These are phyloP conservation scores for Tricholoma saponaceum DNA, from an alignment of 768 basidiomycete species.

Conservation along the genomic window DNA sequence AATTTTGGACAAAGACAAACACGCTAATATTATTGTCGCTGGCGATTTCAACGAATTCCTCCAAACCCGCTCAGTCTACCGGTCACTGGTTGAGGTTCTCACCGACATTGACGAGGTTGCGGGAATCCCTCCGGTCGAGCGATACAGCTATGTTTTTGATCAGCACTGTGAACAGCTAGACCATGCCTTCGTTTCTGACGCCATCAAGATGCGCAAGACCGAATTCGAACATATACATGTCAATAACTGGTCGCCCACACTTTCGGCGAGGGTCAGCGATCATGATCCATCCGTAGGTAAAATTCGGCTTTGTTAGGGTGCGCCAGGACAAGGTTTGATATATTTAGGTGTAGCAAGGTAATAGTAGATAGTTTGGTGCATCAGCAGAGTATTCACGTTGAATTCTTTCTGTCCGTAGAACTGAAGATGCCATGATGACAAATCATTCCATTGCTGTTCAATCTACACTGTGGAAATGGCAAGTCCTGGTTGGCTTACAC, in stretches of 20 bases:
- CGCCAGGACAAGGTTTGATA: no score
- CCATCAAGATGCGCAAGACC: constrained; percentile 35
- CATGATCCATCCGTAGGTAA: constrained; percentile 58
- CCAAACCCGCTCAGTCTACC: constrained; percentile 49
- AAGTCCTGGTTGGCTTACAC: neutral
- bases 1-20: constrained; percentile 35
- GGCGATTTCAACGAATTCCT: constrained; percentile 64
- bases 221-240: constrained; percentile 58
- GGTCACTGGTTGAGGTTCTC: constrained; percentile 35
- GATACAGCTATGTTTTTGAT: constrained; percentile 61
- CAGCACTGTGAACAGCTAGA: constrained; percentile 58
- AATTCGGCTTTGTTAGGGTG: constrained; percentile 40
- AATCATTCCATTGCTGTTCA: no score
- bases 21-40: constrained; percentile 48
- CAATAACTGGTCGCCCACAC: constrained; percentile 49
- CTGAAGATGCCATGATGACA: no score
- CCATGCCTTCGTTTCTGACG: constrained; percentile 49
- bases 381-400: no score
- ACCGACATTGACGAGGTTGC: constrained; percentile 51
- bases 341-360: no score
- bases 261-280: constrained; percentile 44
- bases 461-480: neutral
- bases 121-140: constrained; percentile 41
- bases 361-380: no score
- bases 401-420: no score